Percentiles rank a stretch among this genome's conserved stretches.
Conservation (phyloP, 345 rosid species). For the Viola odorata region DNA sequence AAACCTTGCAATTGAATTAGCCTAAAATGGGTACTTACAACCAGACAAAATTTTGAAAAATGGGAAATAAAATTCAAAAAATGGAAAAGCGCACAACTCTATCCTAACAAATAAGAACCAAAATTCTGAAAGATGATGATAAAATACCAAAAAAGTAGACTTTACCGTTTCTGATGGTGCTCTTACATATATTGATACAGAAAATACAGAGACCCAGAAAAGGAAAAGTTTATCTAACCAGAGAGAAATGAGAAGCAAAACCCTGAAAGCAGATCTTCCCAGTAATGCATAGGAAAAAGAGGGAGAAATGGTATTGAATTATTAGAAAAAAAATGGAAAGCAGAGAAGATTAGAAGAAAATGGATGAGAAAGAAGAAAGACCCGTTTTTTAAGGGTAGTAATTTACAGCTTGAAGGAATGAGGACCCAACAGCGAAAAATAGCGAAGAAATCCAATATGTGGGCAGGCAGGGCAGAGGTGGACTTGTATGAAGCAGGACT, state of each 20-base stretch:
- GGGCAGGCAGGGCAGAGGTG: neutral
- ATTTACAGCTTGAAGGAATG: neutral
- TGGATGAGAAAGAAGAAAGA: slow-evolving; percentile 4
- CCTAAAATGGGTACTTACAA: slow-evolving; percentile 13
- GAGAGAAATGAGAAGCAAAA: slow-evolving; percentile 12
- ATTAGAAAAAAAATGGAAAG: neutral
- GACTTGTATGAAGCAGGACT: neutral
- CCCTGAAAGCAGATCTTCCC: slow-evolving; percentile 14
- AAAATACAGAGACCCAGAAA: neutral
- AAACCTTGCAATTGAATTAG: slow-evolving; percentile 16
- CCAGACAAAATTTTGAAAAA: slow-evolving; percentile 3
- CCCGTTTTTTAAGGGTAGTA: slow-evolving; percentile 1
- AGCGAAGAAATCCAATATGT: too few relatives aligned
- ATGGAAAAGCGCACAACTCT: slow-evolving; percentile 5
- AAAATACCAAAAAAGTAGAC: neutral
- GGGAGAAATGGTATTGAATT: neutral
- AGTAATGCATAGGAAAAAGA: neutral
- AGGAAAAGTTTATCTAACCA: slow-evolving; percentile 1
- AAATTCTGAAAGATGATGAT: neutral
- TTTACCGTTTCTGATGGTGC: neutral
- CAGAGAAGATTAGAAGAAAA: neutral
- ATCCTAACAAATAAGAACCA: neutral
- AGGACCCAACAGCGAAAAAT: slow-evolving; percentile 13
- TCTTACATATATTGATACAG: neutral
- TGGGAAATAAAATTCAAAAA: too few relatives aligned